Evolutionary conservation across 2,329 filamentous ascomycete genomes (phyloP).

Genomic region (Alternaria brassicae): DNA sequence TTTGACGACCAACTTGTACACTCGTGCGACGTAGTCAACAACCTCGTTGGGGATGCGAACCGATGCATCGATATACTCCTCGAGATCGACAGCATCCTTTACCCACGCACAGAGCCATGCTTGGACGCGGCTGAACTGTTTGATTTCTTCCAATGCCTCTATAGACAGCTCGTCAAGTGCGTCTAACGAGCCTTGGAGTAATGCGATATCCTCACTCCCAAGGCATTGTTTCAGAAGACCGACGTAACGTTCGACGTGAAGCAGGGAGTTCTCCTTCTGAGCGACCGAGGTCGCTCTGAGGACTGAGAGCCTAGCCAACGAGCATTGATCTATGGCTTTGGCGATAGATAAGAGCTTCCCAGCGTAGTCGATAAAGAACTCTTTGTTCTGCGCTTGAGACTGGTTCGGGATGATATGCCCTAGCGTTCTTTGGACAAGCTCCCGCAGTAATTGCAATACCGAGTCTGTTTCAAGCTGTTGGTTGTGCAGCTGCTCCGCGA

Average conservation of each 20-base stretch:
- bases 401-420: constrained; percentile 44
- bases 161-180: constrained; percentile 39
- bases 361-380: constrained; percentile 39
- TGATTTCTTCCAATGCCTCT: constrained; percentile 24
- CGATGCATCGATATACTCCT: constrained; percentile 23
- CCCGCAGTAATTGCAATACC: constrained; percentile 32
- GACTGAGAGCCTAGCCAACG: constrained; percentile 32
- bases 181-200: constrained; percentile 31
- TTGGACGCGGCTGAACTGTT: constrained; percentile 23
- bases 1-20: constrained; percentile 32
- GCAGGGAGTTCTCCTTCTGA: constrained; percentile 30
- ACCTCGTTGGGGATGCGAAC: constrained; percentile 15
- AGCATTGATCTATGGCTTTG: constrained; percentile 33
- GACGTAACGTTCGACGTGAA: constrained; percentile 35
- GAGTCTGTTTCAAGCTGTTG: constrained; percentile 18
- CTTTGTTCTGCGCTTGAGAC: constrained; percentile 42
- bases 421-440: constrained; percentile 36
- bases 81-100: constrained; percentile 26
- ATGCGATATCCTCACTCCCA: constrained; percentile 14
- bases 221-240: constrained; percentile 31
- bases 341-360: constrained; percentile 26
- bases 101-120: constrained; percentile 33
- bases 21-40: constrained; percentile 27
- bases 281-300: constrained; percentile 35
- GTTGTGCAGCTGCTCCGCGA: constrained; percentile 35